Base-by-base conservation (phyloP, 1,139 yeast species). In the Meyerozyma sp. region DNA sequence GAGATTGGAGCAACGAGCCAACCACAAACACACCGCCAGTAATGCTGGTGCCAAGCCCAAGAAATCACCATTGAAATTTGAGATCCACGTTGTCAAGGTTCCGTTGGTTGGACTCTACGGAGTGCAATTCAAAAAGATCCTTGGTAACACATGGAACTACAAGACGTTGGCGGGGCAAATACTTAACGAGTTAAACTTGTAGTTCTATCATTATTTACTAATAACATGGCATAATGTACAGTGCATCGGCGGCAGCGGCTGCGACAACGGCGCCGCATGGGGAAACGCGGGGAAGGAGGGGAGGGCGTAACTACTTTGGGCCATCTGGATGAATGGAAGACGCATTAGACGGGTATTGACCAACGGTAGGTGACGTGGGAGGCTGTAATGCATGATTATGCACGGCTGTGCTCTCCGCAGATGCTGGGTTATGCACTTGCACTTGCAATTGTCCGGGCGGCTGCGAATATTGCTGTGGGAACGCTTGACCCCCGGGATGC, bases 61-160 rank as follows among this genome's bases (percentile, higher is more conserved):
- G 48, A 50, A 56, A 39, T 55, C 62, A 21, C 94, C 95, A 23
- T 73, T 93, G 57, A 84, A 85, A 56, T 93, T 93, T 63, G 98
- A 93, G 60, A 87, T 93, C 49, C 91, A 87, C 63, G 83, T 93
- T 52, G 98, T 91, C 40, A 89, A 89, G 61, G 95, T 93, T 43
- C 96, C 97, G 39, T 73, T 93, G 52, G 86, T 91, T 46, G 90
- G 95, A 10, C 73, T 93, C 49, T 90, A 87, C 52, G 98, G 98
- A 62, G 93, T 93, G 43, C 97, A 91, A 63, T 90, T 93, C 69
- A 93, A 91, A 72, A 91, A 91, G 62, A 76, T 91, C 38, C 77
- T 87, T 47, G 98, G 98, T 55, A 90, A 93, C 62, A 88, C 97
- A 2, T 91, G 98, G 98, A 81, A 86, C 66, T 91, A 91, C 66